Conservation (phyloP, 2,329 filamentous ascomycete genomes). For the Nigrospora oryzae region DNA sequence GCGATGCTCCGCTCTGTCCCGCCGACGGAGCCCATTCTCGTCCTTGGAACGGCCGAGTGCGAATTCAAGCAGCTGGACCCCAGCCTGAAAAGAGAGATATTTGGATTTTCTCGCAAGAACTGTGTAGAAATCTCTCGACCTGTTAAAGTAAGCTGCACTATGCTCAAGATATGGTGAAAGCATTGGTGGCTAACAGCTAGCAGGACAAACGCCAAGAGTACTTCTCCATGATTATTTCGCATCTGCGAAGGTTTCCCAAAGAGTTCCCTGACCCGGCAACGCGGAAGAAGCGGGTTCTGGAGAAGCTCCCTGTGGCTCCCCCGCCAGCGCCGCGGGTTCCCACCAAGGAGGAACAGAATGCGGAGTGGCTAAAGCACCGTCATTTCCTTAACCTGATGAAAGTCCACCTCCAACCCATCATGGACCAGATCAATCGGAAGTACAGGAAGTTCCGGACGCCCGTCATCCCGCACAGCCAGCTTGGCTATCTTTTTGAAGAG, state of each 20-base stretch:
- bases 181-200: not conserved
- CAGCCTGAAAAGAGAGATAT: slow-evolving; percentile 66
- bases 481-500: slow-evolving; percentile 79
- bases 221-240: slow-evolving; percentile 65
- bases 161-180: too few relatives aligned
- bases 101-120: slow-evolving; percentile 78
- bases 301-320: slow-evolving; percentile 67
- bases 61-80: slow-evolving; percentile 52
- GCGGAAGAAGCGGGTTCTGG: slow-evolving; percentile 78
- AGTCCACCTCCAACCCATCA: slow-evolving; percentile 82
- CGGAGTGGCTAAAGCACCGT: slow-evolving; percentile 73
- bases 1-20: slow-evolving; percentile 74
- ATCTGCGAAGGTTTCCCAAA: slow-evolving; percentile 68
- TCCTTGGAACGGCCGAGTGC: slow-evolving; percentile 77
- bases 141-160: slow-evolving; percentile 37
- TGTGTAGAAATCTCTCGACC: slow-evolving; percentile 63
- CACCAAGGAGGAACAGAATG: slow-evolving; percentile 73
- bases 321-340: slow-evolving; percentile 58
- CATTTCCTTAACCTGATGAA: slow-evolving; percentile 82
- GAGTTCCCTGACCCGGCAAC: slow-evolving; percentile 84
- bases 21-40: slow-evolving; percentile 82
- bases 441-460: slow-evolving; percentile 83
- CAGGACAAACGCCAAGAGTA: slow-evolving; percentile 64
- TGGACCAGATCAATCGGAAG: slow-evolving; percentile 90
- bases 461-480: slow-evolving; percentile 64